Base-by-base conservation (phyloP, 768 basidiomycete species). In the Rossbeevera mucosa region DNA sequence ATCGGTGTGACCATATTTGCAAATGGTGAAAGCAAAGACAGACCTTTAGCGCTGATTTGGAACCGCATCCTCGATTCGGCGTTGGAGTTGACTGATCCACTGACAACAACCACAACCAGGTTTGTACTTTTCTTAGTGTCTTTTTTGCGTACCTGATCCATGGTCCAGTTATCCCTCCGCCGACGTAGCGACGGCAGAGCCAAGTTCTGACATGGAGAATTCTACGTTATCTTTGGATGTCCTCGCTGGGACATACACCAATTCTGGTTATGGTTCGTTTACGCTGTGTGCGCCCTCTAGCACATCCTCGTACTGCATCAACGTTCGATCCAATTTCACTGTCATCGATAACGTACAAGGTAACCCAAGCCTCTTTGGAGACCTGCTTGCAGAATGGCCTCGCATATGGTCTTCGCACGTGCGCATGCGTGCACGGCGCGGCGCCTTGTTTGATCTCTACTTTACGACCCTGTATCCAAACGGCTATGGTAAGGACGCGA, bases 261-360 rank as follows among this genome's bases (percentile, higher is more conserved):
- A 71, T 47, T 58, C 67, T 3, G 74, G 74, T 12, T 77, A 78
- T 41, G 72, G 71, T 29, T 47, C 64, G 1, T 50, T 76, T 40
- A 68, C 67, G 1, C 62, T 78, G n/a, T 78, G 76, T 47, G 56
- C 65, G 33, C 57, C 67, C 1, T 43, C 51, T 7, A 58, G 62
- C 53, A 25, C 45, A 6, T 67, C 69, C 1, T 29, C 55, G 2
- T 54, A 60, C 20, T 69, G 68, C 46, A 29, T 54, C 43, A n/a
- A 28, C 18, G 65, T 71, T 16, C 58, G 59, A 13, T 55, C 59
- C 7, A 56, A 68, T 18, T 74, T 73, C 50, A 13, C 62, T 13
- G 26, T 52, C 7, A 54, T 71, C 16, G 66, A 71, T 18, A 6
- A 55, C 22, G 52, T 22, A 20, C 53, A 54, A 6, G 47, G 48